Conservation (phyloP, 176 grass and related monocot genomes). For the Miscanthus lutarioriparius region DNA sequence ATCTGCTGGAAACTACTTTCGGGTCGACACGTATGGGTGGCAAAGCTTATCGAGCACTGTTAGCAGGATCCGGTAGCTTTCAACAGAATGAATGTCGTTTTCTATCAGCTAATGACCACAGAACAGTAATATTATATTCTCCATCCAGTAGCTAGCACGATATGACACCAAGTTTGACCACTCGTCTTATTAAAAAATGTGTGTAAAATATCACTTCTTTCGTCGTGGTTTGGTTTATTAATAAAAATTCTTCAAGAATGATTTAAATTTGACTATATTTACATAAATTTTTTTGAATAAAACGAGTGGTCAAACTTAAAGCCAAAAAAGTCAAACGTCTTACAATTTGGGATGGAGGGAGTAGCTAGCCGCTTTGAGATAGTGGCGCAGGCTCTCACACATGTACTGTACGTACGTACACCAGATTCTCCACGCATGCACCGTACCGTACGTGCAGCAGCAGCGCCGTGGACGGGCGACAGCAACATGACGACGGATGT, state of each 20-base stretch:
- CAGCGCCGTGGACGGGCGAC: not conserved
- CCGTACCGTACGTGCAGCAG: not conserved
- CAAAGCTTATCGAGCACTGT: constrained; percentile 16
- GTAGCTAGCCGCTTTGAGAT: not conserved
- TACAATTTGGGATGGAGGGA: no score
- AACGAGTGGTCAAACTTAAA: no score
- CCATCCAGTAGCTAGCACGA: no score
- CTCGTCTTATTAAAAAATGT: no score
- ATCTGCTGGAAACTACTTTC: not conserved
- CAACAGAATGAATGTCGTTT: constrained; percentile 8
- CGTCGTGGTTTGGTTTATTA: no score
- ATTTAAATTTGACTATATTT: no score
- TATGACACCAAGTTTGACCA: no score
- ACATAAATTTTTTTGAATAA: no score
- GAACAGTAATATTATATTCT: no score
- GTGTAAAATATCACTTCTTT: no score
- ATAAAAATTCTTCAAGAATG: no score
- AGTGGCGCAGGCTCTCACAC: not conserved
- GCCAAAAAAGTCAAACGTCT: no score
- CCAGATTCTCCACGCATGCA: not conserved
- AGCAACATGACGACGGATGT: not conserved
- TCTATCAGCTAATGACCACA: not conserved
- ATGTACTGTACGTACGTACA: not conserved
- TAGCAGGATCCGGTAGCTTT: constrained; percentile 15
- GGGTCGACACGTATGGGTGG: not conserved